Conservation (phyloP, 148 eudicot species). For the Talinum fruticosum region DNA sequence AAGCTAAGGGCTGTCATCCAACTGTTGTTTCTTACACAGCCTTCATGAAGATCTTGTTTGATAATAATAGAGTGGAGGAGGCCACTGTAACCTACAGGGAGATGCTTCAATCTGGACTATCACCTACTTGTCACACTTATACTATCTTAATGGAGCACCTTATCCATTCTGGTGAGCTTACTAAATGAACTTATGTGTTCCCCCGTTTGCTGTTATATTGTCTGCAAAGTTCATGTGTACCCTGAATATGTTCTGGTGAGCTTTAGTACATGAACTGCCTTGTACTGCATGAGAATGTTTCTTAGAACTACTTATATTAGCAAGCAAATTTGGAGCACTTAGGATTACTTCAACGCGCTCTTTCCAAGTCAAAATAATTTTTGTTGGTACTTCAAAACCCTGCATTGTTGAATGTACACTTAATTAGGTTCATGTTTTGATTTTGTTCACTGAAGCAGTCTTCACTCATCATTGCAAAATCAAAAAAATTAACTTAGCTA, state of each 20-base stretch:
- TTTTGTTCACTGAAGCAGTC: not conserved
- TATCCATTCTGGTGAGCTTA: constrained; percentile 61
- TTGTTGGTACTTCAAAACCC: no score
- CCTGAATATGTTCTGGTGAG: not conserved
- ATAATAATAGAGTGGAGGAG: constrained; percentile 58
- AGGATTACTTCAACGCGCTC: no score
- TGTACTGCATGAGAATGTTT: not conserved
- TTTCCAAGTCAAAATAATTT: no score
- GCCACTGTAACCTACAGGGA: constrained; percentile 64
- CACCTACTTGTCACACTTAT: constrained; percentile 77
- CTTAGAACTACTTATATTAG: not conserved
- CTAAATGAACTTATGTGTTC: not conserved
- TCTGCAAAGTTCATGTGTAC: not conserved
- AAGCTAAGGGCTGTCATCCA: constrained; percentile 47
- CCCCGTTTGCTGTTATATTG: not conserved
- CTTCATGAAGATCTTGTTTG: constrained; percentile 71
- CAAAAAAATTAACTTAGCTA: not conserved
- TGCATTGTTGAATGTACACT: not conserved
- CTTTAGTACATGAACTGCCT: not conserved
- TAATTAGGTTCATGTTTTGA: not conserved
- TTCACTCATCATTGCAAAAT: not conserved
- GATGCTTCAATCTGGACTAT: constrained; percentile 60
- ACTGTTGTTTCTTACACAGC: constrained; percentile 87
- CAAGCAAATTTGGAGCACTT: not conserved
- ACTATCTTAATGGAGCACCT: constrained; percentile 87